Conservation (phyloP, 352 stramenopile species). For the Phytopythium chamaehyphon region DNA sequence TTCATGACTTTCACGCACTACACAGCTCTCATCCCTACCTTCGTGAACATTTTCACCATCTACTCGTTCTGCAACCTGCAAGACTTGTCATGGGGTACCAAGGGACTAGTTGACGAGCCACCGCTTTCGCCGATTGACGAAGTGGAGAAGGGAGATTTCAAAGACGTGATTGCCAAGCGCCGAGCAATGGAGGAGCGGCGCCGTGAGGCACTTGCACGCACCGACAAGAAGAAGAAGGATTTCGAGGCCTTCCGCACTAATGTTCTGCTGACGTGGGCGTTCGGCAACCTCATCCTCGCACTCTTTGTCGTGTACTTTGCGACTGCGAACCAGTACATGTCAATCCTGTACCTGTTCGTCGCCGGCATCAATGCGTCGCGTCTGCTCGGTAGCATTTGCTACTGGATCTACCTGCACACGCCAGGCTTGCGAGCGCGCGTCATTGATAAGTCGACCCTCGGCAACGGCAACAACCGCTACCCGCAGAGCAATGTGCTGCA, state of each 20-base stretch:
- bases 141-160: constrained; percentile 76
- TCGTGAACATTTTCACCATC: constrained; percentile 89
- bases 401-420: constrained; percentile 74
- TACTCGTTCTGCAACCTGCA: constrained; percentile 90
- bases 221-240: constrained; percentile 66
- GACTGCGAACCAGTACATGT: constrained; percentile 51
- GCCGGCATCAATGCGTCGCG: constrained; percentile 65
- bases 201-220: constrained; percentile 43
- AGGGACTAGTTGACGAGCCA: constrained; percentile 61
- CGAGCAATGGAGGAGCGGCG: constrained; percentile 65
- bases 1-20: constrained; percentile 87
- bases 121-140: constrained; percentile 38
- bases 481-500: constrained; percentile 55
- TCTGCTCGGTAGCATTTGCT: constrained; percentile 56
- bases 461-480: constrained; percentile 46
- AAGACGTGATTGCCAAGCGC: constrained; percentile 78
- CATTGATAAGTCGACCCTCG: constrained; percentile 48
- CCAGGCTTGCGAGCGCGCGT: constrained; percentile 28
- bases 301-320: constrained; percentile 71
- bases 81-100: constrained; percentile 85
- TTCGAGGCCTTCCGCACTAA: constrained; percentile 86
- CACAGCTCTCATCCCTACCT: constrained; percentile 80
- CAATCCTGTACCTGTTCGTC: constrained; percentile 66
- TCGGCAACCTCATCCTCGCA: constrained; percentile 79
- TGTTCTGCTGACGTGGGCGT: constrained; percentile 73